phyloP scores from a whole-genome alignment of 208 protist species.

The Acanthamoeba triangularis region DNA sequence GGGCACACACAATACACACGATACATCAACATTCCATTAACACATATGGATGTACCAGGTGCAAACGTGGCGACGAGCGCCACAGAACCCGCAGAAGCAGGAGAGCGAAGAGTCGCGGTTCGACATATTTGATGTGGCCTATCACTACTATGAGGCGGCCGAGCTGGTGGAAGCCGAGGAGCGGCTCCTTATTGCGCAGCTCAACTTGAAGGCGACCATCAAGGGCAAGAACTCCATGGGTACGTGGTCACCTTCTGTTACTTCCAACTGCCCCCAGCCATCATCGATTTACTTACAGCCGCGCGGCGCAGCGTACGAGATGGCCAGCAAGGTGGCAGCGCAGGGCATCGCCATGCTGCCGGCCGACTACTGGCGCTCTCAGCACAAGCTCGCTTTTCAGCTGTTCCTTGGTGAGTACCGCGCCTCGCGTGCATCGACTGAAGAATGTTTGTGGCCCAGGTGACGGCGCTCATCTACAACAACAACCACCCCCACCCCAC shows the following conservation, averaged over 20 bases:
- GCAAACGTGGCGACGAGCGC: background rate
- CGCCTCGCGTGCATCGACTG: no score
- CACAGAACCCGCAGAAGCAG: background rate
- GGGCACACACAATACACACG: no score
- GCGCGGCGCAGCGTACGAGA: conserved; percentile 48
- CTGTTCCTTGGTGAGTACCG: background rate
- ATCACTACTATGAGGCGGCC: background rate
- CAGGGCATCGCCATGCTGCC: conserved; percentile 47
- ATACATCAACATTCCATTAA: no score
- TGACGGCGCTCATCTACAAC: no score
- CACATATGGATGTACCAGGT: no score
- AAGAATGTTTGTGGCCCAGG: no score
- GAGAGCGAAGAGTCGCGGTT: background rate
- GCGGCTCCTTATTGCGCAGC: background rate
- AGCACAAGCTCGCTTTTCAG: conserved; percentile 49
- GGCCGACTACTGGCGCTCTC: background rate
- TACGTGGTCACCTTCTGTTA: background rate
- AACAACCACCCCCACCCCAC: no score
- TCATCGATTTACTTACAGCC: no score
- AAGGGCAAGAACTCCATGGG: conserved; percentile 70
- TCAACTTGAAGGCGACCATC: conserved; percentile 18
- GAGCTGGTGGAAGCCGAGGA: background rate
- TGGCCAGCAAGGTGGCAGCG: conserved; percentile 27
- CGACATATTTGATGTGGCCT: conserved; percentile 36
- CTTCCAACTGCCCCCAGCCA: no score